Evolutionary conservation across 495 filamentous ascomycete genomes (phyloP).

Genomic region (Aspergillus homomorphus): DNA sequence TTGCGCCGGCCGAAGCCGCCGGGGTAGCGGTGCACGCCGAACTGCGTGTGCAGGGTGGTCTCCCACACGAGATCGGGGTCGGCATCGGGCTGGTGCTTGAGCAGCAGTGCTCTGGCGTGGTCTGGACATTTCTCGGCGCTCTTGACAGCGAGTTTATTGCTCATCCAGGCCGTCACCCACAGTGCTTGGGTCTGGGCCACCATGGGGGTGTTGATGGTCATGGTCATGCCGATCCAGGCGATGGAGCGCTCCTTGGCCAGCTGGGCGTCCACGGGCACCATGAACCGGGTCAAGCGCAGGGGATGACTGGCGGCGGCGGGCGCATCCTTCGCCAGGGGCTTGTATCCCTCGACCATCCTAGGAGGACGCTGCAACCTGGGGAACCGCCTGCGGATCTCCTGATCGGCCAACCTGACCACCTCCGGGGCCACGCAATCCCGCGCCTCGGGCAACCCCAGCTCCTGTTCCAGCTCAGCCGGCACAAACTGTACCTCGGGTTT

Average conservation of each 20-base stretch:
- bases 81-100: not conserved
- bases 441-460: slow-evolving; percentile 40
- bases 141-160: slow-evolving; percentile 37
- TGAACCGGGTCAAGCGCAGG: slow-evolving; percentile 63
- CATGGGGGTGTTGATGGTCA: slow-evolving; percentile 60
- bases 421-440: slow-evolving; percentile 25
- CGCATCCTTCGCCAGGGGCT: slow-evolving; percentile 27
- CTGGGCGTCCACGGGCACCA: slow-evolving; percentile 61
- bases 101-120: slow-evolving; percentile 6
- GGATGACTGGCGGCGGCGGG: slow-evolving; percentile 36
- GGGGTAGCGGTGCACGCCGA: slow-evolving; percentile 66
- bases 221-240: slow-evolving; percentile 63
- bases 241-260: slow-evolving; percentile 55
- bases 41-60: slow-evolving; percentile 62
- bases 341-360: slow-evolving; percentile 26
- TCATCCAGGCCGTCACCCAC: slow-evolving; percentile 69
- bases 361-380: slow-evolving; percentile 56
- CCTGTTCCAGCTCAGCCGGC: slow-evolving; percentile 43
- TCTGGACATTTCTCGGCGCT: slow-evolving; percentile 24
- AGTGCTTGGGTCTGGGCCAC: slow-evolving; percentile 66
- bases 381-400: slow-evolving; percentile 63
- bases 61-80: slow-evolving; percentile 46
- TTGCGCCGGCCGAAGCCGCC: slow-evolving; percentile 60
- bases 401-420: slow-evolving; percentile 50
- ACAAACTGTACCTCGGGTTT: slow-evolving; percentile 61